phyloP scores from a whole-genome alignment of 1,284 basidiomycete species.

The Somion occarium region DNA sequence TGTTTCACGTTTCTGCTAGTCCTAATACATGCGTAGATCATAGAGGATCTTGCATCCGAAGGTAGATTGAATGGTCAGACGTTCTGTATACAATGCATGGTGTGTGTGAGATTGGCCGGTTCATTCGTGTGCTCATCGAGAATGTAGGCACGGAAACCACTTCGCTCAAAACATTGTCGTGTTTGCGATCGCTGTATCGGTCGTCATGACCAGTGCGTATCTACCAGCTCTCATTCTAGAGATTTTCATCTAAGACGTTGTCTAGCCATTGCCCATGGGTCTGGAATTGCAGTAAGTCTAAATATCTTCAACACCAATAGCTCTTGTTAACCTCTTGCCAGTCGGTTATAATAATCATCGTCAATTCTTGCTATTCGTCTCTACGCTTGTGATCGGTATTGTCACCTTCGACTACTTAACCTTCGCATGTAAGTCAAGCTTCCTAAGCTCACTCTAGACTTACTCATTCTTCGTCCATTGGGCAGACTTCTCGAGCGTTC shows the following conservation, averaged over 20 bases:
- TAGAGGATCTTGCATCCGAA: constrained; percentile 86
- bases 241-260: constrained; percentile 1
- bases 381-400: constrained; percentile 80
- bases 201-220: constrained; percentile 83
- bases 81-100: constrained; percentile 95
- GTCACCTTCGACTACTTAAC: constrained; percentile 78
- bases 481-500: constrained; percentile 46
- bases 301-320: too few relatives aligned
- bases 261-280: constrained; percentile 96
- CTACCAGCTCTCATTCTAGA: neutral
- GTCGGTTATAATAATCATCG: constrained; percentile 96
- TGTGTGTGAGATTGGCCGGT: constrained; percentile 23
- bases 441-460: constrained; percentile 6
- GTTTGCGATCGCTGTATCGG: constrained; percentile 89
- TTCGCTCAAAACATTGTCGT: constrained; percentile 94
- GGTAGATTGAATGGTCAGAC: constrained; percentile 91
- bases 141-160: constrained; percentile 77
- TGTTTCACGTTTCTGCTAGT: too few relatives aligned
- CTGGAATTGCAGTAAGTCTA: constrained; percentile 87
- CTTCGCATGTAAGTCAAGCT: constrained; percentile 62
- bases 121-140: neutral
- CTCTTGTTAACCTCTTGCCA: constrained; percentile 27
- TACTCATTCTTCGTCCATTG: neutral
- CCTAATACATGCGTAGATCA: constrained; percentile 64
- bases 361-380: constrained; percentile 89